These are phyloP conservation scores for Yarrowia galli DNA, from an alignment of 1,139 yeast species.

Conservation along the genomic window DNA sequence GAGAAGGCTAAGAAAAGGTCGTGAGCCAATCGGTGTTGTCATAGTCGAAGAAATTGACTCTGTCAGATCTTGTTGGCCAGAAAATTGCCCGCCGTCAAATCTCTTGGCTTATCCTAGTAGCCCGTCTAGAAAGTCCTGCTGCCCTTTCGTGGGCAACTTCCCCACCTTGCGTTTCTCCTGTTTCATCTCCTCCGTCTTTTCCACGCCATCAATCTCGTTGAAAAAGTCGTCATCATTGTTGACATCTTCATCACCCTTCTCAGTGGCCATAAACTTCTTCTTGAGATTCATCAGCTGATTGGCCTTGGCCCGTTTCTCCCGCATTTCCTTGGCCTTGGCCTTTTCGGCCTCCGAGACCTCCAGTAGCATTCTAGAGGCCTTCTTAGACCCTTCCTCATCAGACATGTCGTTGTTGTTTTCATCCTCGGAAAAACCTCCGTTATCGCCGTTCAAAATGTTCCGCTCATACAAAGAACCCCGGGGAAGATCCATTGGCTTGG, in stretches of 20 bases:
- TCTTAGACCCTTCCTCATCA: background rate
- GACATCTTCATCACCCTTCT: background rate
- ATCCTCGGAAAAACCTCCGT: background rate
- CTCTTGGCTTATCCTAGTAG: constrained; percentile 3
- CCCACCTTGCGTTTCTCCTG: background rate
- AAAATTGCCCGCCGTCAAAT: no score
- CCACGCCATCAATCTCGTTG: constrained; percentile 9
- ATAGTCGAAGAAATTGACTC: background rate
- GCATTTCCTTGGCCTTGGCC: constrained; percentile 17
- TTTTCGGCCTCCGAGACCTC: constrained; percentile 22
- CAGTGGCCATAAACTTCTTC: constrained; percentile 19
- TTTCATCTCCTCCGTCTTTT: background rate
- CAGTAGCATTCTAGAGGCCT: constrained; percentile 7
- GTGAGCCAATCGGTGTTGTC: no score
- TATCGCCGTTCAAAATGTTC: constrained; percentile 7
- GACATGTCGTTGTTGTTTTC: background rate
- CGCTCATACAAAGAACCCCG: constrained; percentile 9
- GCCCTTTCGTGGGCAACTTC: constrained; percentile 7
- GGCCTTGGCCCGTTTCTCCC: constrained; percentile 17
- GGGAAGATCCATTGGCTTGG: constrained; percentile 18
- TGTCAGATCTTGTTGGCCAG: background rate
- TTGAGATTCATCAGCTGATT: constrained; percentile 29
- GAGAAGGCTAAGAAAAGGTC: no score
- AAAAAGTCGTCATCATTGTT: constrained; percentile 33
- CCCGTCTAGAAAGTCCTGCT: constrained; percentile 33